Base-by-base conservation (phyloP, 1,284 basidiomycete species). In the Golubevia sp. region DNA sequence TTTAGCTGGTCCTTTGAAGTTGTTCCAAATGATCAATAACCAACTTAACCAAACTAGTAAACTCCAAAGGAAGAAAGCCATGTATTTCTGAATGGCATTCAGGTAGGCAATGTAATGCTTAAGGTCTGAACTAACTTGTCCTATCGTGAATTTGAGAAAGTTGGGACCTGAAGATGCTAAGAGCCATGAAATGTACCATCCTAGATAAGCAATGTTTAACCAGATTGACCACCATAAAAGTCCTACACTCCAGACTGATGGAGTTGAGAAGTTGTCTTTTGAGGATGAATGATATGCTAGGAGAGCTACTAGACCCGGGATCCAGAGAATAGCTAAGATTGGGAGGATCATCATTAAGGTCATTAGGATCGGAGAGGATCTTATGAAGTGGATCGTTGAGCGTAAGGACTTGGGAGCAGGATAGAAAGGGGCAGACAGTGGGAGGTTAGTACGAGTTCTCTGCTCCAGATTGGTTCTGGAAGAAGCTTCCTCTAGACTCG, bases 201-300 rank as follows among this genome's bases (percentile, higher is more conserved):
- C 70, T 21, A 75, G 48, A 73, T 73, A 77, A 61, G 70, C 67
- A 20, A 63, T 55, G 57, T 67, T 73, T 52, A 78, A 74, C 74
- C 74, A 78, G 49, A 71, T 55, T 24, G 67, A 70, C 76, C 76
- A 78, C 76, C 76, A 78, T 51, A 77, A 75, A 57, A 75, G 64
- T 50, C 76, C 76, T 58, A 73, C 70, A 7, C 70, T 64, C 52
- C 71, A 70, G 2, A 78, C 67, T 1, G 38, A 55, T 2, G 76
- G 76, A 0, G 55, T 55, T 3, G 54, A 59, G 56, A 71, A 78
- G 38, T 61, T 49, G 59, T 75, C 73, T 48, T 52, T 24, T 2
- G 74, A 68, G 1, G 58, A n/a, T 0, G 74, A 34, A 34, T 34
- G 30, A 11, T 34, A 34, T 38, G 62, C 20, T 20, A 70, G 23